Evolutionary conservation across 2,329 filamentous ascomycete genomes (phyloP).

Genomic region (Chalaropsis ovoidea): DNA sequence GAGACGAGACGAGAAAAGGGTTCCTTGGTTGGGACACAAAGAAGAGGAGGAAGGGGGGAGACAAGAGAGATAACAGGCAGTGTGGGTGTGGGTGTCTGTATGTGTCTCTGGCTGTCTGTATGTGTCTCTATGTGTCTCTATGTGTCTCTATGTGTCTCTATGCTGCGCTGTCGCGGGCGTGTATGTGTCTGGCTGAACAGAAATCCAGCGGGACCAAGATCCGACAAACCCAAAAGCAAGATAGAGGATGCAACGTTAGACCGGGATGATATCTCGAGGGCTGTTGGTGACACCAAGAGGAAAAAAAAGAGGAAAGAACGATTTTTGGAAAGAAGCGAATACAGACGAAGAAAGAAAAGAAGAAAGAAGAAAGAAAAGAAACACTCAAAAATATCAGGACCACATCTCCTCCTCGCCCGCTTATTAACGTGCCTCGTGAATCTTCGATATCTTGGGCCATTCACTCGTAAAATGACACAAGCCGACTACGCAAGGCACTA

Average conservation of each 20-base stretch:
- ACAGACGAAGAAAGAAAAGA: not conserved
- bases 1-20: not conserved
- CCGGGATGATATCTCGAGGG: not conserved
- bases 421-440: not conserved
- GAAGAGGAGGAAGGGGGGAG: not conserved
- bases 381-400: not conserved
- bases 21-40: not conserved
- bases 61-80: not conserved
- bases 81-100: not conserved
- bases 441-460: slow-evolving; percentile 1
- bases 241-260: slow-evolving; percentile 10
- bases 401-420: not conserved
- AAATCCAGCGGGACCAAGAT: not conserved
- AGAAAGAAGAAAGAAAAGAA: not conserved
- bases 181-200: not conserved
- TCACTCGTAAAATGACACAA: slow-evolving; percentile 19
- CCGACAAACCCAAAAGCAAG: not conserved
- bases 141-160: not conserved
- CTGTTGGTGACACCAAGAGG: not conserved
- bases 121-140: not conserved
- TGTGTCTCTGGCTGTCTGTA: not conserved
- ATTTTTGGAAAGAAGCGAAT: not conserved
- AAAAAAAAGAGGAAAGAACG: not conserved
- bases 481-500: slow-evolving; percentile 17
- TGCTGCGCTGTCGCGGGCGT: not conserved